These are phyloP conservation scores for Lupinus albus DNA, from an alignment of 306 rosid species.

Conservation along the genomic window DNA sequence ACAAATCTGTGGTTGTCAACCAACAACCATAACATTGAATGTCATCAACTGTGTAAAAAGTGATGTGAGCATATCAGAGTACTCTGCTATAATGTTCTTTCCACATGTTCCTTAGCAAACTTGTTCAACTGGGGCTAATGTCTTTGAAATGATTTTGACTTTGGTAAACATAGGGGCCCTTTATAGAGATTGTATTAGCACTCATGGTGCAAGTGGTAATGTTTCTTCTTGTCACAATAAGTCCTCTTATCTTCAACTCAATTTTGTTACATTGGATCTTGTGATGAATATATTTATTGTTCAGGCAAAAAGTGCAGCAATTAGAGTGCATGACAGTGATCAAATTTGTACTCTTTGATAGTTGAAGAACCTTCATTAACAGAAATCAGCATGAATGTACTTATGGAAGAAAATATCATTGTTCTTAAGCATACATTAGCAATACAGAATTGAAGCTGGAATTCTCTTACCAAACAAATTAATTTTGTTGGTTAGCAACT, in stretches of 20 bases:
- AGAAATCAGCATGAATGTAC: conserved; percentile 2
- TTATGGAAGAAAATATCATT: not conserved
- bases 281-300: not conserved
- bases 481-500: too few relatives aligned
- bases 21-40: not conserved
- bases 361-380: not conserved
- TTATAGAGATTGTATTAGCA: conserved; percentile 49
- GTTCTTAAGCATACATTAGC: not conserved
- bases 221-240: conserved; percentile 45
- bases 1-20: not conserved
- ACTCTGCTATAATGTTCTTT: not conserved
- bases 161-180: conserved; percentile 48
- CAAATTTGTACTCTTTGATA: conserved; percentile 28
- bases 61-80: not conserved
- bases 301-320: conserved; percentile 47
- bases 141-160: conserved; percentile 6
- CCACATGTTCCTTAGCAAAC: not conserved
- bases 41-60: not conserved
- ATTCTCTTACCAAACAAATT: not conserved
- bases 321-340: conserved; percentile 35
- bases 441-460: not conserved
- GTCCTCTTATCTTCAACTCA: conserved; percentile 1
- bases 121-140: not conserved
- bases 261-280: not conserved
- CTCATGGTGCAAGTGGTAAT: conserved; percentile 44